phyloP scores from a whole-genome alignment of 2,329 filamentous ascomycete species.

The Diaporthe destruens region DNA sequence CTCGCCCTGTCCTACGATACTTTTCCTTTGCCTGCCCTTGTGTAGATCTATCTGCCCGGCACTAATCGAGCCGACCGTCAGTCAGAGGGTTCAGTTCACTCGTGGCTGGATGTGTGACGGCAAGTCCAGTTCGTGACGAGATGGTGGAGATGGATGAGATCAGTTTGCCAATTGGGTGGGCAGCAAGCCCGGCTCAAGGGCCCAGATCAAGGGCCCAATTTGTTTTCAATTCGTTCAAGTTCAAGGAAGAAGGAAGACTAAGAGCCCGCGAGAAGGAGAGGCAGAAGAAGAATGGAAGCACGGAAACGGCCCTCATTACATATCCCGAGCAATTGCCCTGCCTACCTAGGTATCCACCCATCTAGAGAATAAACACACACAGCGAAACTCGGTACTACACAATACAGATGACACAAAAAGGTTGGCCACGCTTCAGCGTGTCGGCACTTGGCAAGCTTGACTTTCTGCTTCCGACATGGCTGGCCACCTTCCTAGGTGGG shows the following conservation, averaged over 20 bases:
- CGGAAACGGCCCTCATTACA: slow-evolving; percentile 28
- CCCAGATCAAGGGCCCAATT: background rate
- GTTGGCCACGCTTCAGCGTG: slow-evolving; percentile 27
- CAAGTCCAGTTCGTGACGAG: background rate
- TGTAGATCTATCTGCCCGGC: background rate
- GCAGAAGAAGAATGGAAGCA: background rate
- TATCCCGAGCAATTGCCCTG: slow-evolving; percentile 21
- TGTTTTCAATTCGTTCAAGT: background rate
- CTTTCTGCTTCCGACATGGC: slow-evolving; percentile 1
- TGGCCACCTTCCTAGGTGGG: background rate
- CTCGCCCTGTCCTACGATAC: slow-evolving; percentile 35
- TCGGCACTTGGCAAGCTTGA: slow-evolving; percentile 24
- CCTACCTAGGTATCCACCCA: background rate
- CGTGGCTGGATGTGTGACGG: background rate
- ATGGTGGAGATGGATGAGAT: background rate
- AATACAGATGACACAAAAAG: slow-evolving; percentile 30
- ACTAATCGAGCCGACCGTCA: slow-evolving; percentile 11
- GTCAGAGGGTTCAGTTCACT: background rate
- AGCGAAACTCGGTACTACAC: slow-evolving; percentile 20
- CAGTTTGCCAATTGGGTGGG: background rate
- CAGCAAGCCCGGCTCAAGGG: background rate
- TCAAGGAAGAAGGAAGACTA: background rate
- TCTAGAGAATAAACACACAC: slow-evolving; percentile 1
- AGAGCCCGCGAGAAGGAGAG: background rate
- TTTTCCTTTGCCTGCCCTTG: background rate